These are phyloP conservation scores for Metarhizium humberi DNA, from an alignment of 2,329 filamentous ascomycete genomes.

Conservation along the genomic window DNA sequence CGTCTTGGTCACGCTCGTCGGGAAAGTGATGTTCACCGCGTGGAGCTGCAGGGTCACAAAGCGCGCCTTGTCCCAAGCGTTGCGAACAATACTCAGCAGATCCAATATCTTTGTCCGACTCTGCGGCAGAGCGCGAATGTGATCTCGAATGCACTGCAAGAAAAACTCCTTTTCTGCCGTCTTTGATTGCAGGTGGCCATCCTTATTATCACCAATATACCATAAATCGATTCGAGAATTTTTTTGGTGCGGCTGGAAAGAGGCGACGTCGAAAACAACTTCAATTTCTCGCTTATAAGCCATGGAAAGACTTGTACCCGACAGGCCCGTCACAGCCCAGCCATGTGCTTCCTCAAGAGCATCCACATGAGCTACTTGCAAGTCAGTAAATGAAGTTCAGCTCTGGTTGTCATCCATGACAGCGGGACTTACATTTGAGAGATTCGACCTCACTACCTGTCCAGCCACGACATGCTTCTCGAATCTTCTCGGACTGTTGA, in stretches of 20 bases:
- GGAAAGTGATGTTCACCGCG: conserved; percentile 53
- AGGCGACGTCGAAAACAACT: conserved; percentile 58
- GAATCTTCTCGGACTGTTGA: conserved; percentile 68
- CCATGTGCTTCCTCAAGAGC: conserved; percentile 56
- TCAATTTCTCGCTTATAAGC: conserved; percentile 64
- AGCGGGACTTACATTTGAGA: conserved; percentile 59
- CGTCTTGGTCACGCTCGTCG: conserved; percentile 53
- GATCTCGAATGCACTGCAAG: conserved; percentile 60
- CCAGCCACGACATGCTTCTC: conserved; percentile 86
- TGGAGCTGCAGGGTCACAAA: conserved; percentile 51
- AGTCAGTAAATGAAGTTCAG: neutral
- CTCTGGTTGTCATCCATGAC: conserved; percentile 17
- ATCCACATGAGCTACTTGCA: conserved; percentile 48
- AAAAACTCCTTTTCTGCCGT: conserved; percentile 67
- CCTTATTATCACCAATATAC: conserved; percentile 54
- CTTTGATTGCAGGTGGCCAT: conserved; percentile 42
- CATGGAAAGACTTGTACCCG: conserved; percentile 58
- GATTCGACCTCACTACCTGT: conserved; percentile 69
- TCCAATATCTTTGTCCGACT: conserved; percentile 44
- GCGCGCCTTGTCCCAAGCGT: conserved; percentile 57
- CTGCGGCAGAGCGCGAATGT: conserved; percentile 53
- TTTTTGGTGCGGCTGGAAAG: conserved; percentile 40
- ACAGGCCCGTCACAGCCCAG: conserved; percentile 62
- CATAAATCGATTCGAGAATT: conserved; percentile 57
- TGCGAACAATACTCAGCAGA: conserved; percentile 50